These are phyloP conservation scores for Phanerodontia chrysosporium DNA, from an alignment of 768 basidiomycete species.

Conservation along the genomic window DNA sequence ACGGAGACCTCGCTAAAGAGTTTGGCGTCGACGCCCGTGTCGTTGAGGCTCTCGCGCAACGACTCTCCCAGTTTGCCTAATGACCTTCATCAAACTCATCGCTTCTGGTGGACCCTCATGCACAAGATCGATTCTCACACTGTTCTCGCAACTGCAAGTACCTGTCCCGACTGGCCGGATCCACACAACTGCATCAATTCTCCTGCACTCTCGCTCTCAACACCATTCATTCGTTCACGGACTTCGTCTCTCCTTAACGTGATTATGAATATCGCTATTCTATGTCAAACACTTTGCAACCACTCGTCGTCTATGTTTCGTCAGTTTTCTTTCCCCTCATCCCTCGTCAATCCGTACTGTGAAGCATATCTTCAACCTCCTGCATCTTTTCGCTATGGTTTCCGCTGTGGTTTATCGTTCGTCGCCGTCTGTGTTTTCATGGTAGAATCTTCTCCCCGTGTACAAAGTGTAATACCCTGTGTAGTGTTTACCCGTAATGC, in stretches of 20 bases:
- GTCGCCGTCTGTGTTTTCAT: neutral
- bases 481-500: neutral
- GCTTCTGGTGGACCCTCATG: neutral
- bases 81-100: neutral
- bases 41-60: conserved; percentile 63
- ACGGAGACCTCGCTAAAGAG: conserved; percentile 60
- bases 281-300: neutral
- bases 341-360: neutral
- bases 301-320: neutral
- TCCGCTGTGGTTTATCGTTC: neutral
- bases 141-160: neutral
- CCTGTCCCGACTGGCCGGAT: neutral
- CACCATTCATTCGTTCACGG: neutral
- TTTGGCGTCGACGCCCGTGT: conserved; percentile 70
- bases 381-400: neutral
- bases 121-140: neutral
- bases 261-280: conserved; percentile 6
- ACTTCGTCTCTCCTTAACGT: neutral
- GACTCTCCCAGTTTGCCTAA: conserved; percentile 35
- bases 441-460: neutral
- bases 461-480: neutral
- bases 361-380: neutral
- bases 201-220: neutral
- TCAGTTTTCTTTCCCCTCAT: neutral
- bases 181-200: neutral